These are phyloP conservation scores for Boletus tylopilopsis DNA, from an alignment of 768 basidiomycete genomes.

Conservation along the genomic window DNA sequence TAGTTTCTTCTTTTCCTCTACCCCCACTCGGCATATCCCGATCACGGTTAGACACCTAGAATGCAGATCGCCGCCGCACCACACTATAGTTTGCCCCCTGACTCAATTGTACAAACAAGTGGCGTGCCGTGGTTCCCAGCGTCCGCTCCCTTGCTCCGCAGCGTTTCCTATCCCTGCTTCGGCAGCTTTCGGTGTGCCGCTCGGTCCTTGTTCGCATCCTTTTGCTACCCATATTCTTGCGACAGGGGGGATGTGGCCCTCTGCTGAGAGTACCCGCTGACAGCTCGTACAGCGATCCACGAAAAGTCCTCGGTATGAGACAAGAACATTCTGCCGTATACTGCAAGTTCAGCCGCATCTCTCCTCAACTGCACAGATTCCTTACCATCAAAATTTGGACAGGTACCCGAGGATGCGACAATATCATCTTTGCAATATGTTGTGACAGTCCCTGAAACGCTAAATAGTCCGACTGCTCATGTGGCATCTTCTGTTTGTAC, in stretches of 20 bases:
- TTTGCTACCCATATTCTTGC: slow-evolving; percentile 50
- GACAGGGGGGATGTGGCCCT: slow-evolving; percentile 72
- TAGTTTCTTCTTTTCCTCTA: too few species aligned
- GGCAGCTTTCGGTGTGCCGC: too few species aligned
- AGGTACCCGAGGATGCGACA: slow-evolving; percentile 48
- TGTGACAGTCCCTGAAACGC: slow-evolving; percentile 67
- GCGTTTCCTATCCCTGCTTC: too few species aligned
- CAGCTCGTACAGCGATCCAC: slow-evolving; percentile 57
- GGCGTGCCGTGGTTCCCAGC: slow-evolving; percentile 54
- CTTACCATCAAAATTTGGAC: slow-evolving; percentile 52
- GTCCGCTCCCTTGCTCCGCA: slow-evolving; percentile 28
- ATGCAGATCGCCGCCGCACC: not conserved
- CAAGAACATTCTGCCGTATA: slow-evolving; percentile 45
- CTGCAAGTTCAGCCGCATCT: not conserved
- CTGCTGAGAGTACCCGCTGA: slow-evolving; percentile 60
- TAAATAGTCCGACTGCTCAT: slow-evolving; percentile 63
- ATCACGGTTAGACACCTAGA: not conserved
- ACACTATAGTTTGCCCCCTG: too few species aligned
- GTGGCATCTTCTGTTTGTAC: slow-evolving; percentile 53
- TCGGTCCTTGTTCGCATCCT: not conserved
- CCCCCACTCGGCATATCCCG: too few species aligned
- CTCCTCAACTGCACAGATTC: not conserved
- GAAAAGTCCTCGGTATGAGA: slow-evolving; percentile 59
- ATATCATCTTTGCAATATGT: slow-evolving; percentile 57
- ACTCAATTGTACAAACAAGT: slow-evolving; percentile 33